A percentile compares a stretch with the other conserved stretches of the same genome.
Evolutionary conservation across 495 filamentous ascomycete species (phyloP).

Genomic region (Poronia punctata): DNA sequence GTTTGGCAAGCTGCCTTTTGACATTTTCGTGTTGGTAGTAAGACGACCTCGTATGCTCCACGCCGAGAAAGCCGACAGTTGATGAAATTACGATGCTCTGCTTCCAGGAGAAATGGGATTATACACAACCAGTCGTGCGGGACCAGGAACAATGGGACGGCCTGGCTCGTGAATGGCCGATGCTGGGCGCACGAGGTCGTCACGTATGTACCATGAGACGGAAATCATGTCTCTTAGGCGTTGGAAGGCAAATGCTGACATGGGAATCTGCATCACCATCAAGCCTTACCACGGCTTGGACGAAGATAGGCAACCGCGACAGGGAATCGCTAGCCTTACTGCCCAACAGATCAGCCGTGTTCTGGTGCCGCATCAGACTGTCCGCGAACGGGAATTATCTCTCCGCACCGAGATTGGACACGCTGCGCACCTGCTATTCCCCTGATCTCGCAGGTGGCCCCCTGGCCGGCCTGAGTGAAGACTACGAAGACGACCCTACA

Average conservation of each 20-base stretch:
- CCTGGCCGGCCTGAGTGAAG: background rate
- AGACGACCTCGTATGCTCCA: background rate
- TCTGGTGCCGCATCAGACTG: slow-evolving; percentile 4
- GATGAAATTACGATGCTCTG: too few relatives aligned
- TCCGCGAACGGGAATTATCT: background rate
- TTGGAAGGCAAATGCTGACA: too few relatives aligned
- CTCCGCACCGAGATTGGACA: background rate
- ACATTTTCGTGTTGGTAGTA: slow-evolving; percentile 1
- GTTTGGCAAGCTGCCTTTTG: slow-evolving; percentile 3
- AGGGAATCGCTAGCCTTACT: background rate
- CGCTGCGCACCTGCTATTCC: slow-evolving; percentile 3
- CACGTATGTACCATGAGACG: background rate
- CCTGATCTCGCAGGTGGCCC: slow-evolving; percentile 1
- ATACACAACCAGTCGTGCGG: background rate
- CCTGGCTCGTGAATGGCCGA: background rate
- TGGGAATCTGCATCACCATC: background rate
- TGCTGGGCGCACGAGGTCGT: slow-evolving; percentile 2
- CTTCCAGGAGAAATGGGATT: slow-evolving; percentile 2
- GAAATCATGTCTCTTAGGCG: too few relatives aligned
- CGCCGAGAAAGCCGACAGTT: too few relatives aligned
- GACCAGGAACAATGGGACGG: slow-evolving; percentile 9
- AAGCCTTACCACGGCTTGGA: background rate
- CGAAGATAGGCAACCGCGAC: too few relatives aligned
- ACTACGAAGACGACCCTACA: background rate
- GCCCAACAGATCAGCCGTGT: slow-evolving; percentile 4